Evolutionary conservation across 352 stramenopile genomes (phyloP).

Genomic region (Plasmopara muralis): DNA sequence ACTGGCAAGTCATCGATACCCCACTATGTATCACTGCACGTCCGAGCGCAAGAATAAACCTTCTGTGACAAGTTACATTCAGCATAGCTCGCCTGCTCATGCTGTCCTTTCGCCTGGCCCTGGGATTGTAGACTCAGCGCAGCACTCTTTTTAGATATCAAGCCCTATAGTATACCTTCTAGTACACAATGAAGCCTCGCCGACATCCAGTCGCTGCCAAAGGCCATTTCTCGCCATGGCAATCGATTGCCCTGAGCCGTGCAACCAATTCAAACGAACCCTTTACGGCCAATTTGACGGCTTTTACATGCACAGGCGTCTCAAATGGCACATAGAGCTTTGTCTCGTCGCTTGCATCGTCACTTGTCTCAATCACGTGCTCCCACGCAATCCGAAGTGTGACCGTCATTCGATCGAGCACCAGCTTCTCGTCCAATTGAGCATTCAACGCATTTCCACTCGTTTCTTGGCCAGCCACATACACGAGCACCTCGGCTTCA

Average conservation of each 20-base stretch:
- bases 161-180: not conserved
- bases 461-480: constrained; percentile 9
- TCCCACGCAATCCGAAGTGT: constrained; percentile 24
- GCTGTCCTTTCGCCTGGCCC: too few relatives aligned
- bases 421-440: constrained; percentile 13
- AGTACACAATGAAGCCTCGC: constrained; percentile 52
- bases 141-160: too few relatives aligned
- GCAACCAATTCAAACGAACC: constrained; percentile 41
- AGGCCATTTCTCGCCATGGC: constrained; percentile 24
- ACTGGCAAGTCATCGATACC: too few relatives aligned
- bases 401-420: constrained; percentile 22
- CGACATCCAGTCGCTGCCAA: constrained; percentile 34
- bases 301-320: constrained; percentile 34
- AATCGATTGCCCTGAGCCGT: constrained; percentile 26
- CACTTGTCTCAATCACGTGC: constrained; percentile 6
- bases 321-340: constrained; percentile 35
- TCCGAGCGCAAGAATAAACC: too few relatives aligned
- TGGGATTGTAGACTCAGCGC: too few relatives aligned
- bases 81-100: too few relatives aligned
- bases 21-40: too few relatives aligned
- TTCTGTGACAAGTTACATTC: too few relatives aligned
- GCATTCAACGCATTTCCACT: constrained; percentile 13
- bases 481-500: constrained; percentile 28
- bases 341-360: constrained; percentile 1
- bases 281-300: constrained; percentile 30